phyloP scores from a whole-genome alignment of 2,329 filamentous ascomycete species.

The Raffaelea ambrosiae region DNA sequence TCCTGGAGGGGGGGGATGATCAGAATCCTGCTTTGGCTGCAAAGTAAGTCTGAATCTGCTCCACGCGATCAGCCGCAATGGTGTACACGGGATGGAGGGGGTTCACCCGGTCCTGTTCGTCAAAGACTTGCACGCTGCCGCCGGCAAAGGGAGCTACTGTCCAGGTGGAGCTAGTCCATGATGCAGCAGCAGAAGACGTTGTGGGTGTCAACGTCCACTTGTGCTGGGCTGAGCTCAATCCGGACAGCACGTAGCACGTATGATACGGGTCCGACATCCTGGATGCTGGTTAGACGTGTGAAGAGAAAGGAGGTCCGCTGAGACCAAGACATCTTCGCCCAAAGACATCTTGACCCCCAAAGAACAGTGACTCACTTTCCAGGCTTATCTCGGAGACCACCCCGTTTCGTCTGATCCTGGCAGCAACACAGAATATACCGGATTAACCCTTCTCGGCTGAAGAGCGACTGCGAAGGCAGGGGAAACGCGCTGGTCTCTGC shows the following conservation, averaged over 20 bases:
- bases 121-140: conserved; percentile 55
- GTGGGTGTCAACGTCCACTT: conserved; percentile 43
- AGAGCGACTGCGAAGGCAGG: too few relatives aligned
- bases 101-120: conserved; percentile 59
- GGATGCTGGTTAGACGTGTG: conserved; percentile 30
- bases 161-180: conserved; percentile 23
- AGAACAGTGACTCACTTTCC: too few relatives aligned
- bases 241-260: conserved; percentile 83
- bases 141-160: conserved; percentile 39
- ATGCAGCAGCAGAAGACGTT: too few relatives aligned
- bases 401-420: conserved; percentile 61
- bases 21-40: conserved; percentile 48
- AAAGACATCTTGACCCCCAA: too few relatives aligned
- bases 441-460: conserved; percentile 75
- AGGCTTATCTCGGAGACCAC: conserved; percentile 89
- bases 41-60: conserved; percentile 58
- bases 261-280: conserved; percentile 83
- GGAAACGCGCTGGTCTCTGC: conserved; percentile 15
- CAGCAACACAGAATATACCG: conserved; percentile 87
- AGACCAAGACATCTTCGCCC: too few relatives aligned
- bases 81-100: conserved; percentile 79
- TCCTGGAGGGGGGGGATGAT: too few relatives aligned
- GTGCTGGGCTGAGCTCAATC: conserved; percentile 76
- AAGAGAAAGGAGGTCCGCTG: too few relatives aligned
- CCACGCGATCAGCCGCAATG: conserved; percentile 63